Percentiles rank a stretch among this genome's conserved stretches.
Evolutionary conservation across 108 stramenopile species (phyloP).

Genomic region (Thalassiosira profunda): DNA sequence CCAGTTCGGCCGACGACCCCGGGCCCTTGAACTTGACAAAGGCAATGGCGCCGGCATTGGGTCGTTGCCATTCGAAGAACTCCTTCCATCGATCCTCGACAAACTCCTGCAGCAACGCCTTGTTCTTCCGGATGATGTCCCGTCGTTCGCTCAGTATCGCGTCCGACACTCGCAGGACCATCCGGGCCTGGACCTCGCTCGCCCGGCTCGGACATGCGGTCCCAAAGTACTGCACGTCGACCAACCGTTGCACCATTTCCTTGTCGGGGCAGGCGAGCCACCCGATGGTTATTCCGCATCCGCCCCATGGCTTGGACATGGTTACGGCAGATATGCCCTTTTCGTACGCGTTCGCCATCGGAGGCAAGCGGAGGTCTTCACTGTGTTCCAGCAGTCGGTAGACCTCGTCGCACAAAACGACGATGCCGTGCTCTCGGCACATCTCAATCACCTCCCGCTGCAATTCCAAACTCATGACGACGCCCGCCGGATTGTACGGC

Average conservation of each 20-base stretch:
- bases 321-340: constrained; percentile 68
- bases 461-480: constrained; percentile 49
- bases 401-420: constrained; percentile 76
- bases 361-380: constrained; percentile 42
- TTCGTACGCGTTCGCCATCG: constrained; percentile 73
- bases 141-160: constrained; percentile 51
- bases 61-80: constrained; percentile 59
- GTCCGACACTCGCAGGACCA: constrained; percentile 64
- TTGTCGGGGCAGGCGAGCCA: constrained; percentile 70
- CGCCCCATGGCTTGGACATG: constrained; percentile 86
- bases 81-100: constrained; percentile 55
- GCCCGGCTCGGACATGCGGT: constrained; percentile 71
- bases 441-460: constrained; percentile 61
- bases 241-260: constrained; percentile 50
- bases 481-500: constrained; percentile 86
- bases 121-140: constrained; percentile 62
- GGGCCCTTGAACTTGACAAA: constrained; percentile 78
- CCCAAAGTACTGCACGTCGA: constrained; percentile 78
- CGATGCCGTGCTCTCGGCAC: constrained; percentile 47
- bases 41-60: constrained; percentile 80
- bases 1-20: constrained; percentile 59
- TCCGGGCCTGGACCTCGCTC: constrained; percentile 75
- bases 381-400: constrained; percentile 82
- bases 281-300: constrained; percentile 77
- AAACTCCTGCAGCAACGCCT: constrained; percentile 51